Percentiles rank a stretch among this genome's conserved stretches.
phyloP scores from a whole-genome alignment of 1,284 basidiomycete genomes.

The Gomphus sp. region DNA sequence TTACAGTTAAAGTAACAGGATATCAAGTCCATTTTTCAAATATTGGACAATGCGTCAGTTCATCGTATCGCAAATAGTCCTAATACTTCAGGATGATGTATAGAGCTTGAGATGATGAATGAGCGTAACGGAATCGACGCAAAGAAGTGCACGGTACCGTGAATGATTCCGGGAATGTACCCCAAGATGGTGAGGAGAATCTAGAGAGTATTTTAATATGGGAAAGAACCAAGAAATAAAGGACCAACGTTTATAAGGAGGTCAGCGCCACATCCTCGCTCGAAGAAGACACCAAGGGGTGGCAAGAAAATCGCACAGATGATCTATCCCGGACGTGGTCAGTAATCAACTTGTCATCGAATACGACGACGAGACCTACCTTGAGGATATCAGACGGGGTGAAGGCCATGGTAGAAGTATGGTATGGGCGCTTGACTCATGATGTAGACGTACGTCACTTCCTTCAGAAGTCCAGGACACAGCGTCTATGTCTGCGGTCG shows the following conservation, averaged over 20 bases:
- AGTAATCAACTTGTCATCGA: not conserved
- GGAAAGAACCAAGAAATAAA: not conserved
- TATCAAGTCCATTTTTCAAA: no score
- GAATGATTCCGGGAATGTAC: constrained; percentile 69
- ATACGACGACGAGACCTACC: constrained; percentile 24
- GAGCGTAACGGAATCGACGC: not conserved
- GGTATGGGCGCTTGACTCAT: no score
- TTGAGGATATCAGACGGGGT: constrained; percentile 70
- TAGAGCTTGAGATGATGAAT: constrained; percentile 33
- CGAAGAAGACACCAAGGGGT: constrained; percentile 72
- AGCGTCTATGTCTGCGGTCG: no score
- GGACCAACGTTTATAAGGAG: constrained; percentile 32
- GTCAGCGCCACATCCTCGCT: constrained; percentile 65
- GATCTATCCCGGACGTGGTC: constrained; percentile 18
- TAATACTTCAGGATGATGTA: constrained; percentile 66
- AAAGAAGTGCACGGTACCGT: constrained; percentile 33
- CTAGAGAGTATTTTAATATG: constrained; percentile 38
- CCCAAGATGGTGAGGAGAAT: constrained; percentile 62
- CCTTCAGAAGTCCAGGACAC: no score
- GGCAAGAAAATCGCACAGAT: constrained; percentile 61
- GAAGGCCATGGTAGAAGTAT: constrained; percentile 43
- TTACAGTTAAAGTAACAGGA: no score
- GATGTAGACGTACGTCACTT: no score
- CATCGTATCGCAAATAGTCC: not conserved
- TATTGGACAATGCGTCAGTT: no score